Evolutionary conservation across 2,329 filamentous ascomycete species (phyloP).

Genomic region (Fonsecaea nubica): DNA sequence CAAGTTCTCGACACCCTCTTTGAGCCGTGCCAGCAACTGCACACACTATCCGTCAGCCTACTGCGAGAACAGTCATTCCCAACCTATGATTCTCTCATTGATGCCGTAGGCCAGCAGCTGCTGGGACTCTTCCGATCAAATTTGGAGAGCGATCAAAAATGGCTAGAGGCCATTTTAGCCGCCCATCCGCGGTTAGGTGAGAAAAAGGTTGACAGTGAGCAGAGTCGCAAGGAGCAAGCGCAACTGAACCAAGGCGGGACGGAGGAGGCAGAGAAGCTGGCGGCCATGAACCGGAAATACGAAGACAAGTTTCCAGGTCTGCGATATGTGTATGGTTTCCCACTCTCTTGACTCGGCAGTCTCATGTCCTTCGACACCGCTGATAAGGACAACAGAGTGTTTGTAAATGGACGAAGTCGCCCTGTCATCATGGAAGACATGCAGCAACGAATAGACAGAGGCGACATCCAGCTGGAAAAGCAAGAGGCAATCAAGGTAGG

Average conservation of each 20-base stretch:
- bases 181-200: slow-evolving; percentile 85
- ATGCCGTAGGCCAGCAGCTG: slow-evolving; percentile 69
- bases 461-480: slow-evolving; percentile 71
- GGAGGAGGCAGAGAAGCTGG: slow-evolving; percentile 63
- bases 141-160: slow-evolving; percentile 58
- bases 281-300: slow-evolving; percentile 74
- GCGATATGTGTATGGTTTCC: slow-evolving; percentile 71
- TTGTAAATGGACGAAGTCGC: slow-evolving; percentile 81
- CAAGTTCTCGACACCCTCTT: slow-evolving; percentile 38
- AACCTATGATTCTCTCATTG: slow-evolving; percentile 74
- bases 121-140: slow-evolving; percentile 62
- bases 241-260: slow-evolving; percentile 64
- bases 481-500: slow-evolving; percentile 75
- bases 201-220: slow-evolving; percentile 79
- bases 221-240: slow-evolving; percentile 82
- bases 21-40: slow-evolving; percentile 78
- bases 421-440: slow-evolving; percentile 82
- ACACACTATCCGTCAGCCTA: slow-evolving; percentile 72
- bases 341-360: neutral
- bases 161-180: slow-evolving; percentile 74
- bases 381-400: slow-evolving; percentile 61
- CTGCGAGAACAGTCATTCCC: slow-evolving; percentile 66
- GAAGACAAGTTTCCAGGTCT: slow-evolving; percentile 81
- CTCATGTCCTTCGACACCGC: neutral
- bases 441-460: slow-evolving; percentile 72